phyloP scores from a whole-genome alignment of 352 stramenopile genomes.

The Phytopythium sindhum region DNA sequence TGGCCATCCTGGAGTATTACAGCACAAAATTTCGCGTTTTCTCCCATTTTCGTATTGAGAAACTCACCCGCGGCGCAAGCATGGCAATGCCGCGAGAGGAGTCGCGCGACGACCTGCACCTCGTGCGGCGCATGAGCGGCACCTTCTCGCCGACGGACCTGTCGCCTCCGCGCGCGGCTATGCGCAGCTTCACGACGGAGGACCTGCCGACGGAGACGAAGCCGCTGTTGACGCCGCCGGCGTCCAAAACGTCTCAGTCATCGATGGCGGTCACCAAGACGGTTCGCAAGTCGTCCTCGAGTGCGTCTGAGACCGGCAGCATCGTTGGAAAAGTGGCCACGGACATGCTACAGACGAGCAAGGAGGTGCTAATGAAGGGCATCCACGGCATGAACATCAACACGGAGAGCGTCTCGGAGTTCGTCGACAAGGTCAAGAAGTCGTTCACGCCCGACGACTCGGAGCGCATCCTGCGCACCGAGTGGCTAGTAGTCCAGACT shows the following conservation, averaged over 20 bases:
- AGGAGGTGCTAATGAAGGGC: constrained; percentile 50
- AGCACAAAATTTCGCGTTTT: neutral
- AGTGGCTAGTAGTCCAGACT: constrained; percentile 80
- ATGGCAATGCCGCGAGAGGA: constrained; percentile 20
- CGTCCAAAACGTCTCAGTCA: neutral
- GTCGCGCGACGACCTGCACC: constrained; percentile 47
- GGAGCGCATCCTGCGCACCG: constrained; percentile 56
- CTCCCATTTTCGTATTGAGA: neutral
- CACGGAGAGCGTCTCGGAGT: constrained; percentile 39
- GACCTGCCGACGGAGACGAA: constrained; percentile 53
- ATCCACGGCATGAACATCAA: constrained; percentile 57
- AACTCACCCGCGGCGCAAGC: neutral
- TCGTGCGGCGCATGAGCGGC: constrained; percentile 34
- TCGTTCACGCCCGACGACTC: constrained; percentile 69
- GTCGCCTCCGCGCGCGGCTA: constrained; percentile 15
- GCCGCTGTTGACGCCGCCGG: constrained; percentile 36
- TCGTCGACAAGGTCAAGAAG: constrained; percentile 68
- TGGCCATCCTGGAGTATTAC: neutral
- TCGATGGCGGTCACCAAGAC: constrained; percentile 8
- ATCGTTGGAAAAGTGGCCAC: constrained; percentile 12
- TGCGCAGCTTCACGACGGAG: constrained; percentile 78
- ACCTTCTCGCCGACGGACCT: constrained; percentile 40
- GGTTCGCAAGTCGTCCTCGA: constrained; percentile 21
- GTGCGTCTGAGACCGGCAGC: neutral
- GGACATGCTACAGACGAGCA: constrained; percentile 57